Evolutionary conservation across 768 basidiomycete genomes (phyloP), one percentile per base, ranked within the genome.

Genomic region (Inosperma sp.): DNA sequence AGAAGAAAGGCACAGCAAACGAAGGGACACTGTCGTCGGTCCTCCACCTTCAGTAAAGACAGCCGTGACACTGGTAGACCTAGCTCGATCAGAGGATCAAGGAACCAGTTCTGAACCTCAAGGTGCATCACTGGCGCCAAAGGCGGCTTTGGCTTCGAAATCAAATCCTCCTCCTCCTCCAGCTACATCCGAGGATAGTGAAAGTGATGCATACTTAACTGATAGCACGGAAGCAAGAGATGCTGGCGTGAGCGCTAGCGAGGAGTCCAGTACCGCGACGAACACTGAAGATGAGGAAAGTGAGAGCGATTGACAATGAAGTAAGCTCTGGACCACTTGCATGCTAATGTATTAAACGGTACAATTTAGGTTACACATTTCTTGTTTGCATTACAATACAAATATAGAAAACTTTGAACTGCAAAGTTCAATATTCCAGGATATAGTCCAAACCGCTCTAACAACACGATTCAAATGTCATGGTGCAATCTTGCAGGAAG

Each of bases 281-380:
- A 57, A 56, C 39, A 52, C 58, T 22, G 63, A 57, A 30, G 57
- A 54, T 41, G 62, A 63, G 30, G 59, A 62, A 31, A 55, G 62
- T 33, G 61, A 57, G n/a, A 45, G 58, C 53, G 37, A 54, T 57
- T 42, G 56, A 40, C 34, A 22, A 16, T 13, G 27, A n/a, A n/a
- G n/a, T n/a, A n/a, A n/a, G n/a, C n/a, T n/a, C n/a, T n/a, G n/a
- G n/a, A n/a, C n/a, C n/a, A n/a, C n/a, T n/a, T n/a, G n/a, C n/a
- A n/a, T n/a, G n/a, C n/a, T n/a, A n/a, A n/a, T n/a, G n/a, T n/a
- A n/a, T n/a, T n/a, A n/a, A n/a, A n/a, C n/a, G n/a, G n/a, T n/a
- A n/a, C n/a, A n/a, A n/a, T n/a, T n/a, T n/a, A n/a, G n/a, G n/a
- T n/a, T n/a, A n/a, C n/a, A n/a, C n/a, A n/a, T n/a, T n/a, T n/a